phyloP scores from a whole-genome alignment of 768 basidiomycete species.

The Lyophyllum decastes region DNA sequence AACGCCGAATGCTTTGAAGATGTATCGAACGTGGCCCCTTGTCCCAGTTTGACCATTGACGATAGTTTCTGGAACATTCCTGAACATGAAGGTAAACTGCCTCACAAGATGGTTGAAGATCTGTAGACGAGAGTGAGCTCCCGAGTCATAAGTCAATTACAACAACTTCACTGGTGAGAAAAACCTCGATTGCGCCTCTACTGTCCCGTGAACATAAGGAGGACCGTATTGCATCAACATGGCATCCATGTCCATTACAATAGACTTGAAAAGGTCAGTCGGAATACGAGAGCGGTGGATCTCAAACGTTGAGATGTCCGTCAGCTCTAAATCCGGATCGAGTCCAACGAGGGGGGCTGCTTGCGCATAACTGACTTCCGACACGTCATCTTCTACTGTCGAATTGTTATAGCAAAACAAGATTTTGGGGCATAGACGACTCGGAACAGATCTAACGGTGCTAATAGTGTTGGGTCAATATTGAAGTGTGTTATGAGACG shows the following conservation, averaged over 20 bases:
- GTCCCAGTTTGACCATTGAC: constrained; percentile 9
- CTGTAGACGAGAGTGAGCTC: constrained; percentile 3
- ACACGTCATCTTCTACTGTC: constrained; percentile 16
- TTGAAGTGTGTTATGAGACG: constrained; percentile 1
- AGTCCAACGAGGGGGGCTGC: constrained; percentile 21
- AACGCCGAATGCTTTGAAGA: constrained; percentile 9
- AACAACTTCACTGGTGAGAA: constrained; percentile 13
- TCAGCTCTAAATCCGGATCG: constrained; percentile 14
- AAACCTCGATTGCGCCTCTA: constrained; percentile 22
- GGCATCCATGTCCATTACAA: constrained; percentile 22
- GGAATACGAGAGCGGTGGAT: constrained; percentile 25
- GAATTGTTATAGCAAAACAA: neutral
- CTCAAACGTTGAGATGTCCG: constrained; percentile 20
- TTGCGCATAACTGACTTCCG: constrained; percentile 19
- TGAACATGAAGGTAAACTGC: constrained; percentile 15
- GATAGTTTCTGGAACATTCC: constrained; percentile 19
- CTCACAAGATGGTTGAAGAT: constrained; percentile 21
- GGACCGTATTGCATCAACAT: constrained; percentile 22
- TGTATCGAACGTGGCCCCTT: constrained; percentile 10
- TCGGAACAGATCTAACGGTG: constrained; percentile 1
- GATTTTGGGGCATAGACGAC: neutral
- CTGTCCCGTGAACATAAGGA: constrained; percentile 18
- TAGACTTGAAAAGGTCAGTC: constrained; percentile 20
- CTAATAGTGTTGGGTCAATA: neutral
- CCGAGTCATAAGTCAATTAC: neutral